Evolutionary conservation across 768 basidiomycete species (phyloP), one percentile per base, ranked within the genome.

Genomic region (Leucocoprinus sp.): DNA sequence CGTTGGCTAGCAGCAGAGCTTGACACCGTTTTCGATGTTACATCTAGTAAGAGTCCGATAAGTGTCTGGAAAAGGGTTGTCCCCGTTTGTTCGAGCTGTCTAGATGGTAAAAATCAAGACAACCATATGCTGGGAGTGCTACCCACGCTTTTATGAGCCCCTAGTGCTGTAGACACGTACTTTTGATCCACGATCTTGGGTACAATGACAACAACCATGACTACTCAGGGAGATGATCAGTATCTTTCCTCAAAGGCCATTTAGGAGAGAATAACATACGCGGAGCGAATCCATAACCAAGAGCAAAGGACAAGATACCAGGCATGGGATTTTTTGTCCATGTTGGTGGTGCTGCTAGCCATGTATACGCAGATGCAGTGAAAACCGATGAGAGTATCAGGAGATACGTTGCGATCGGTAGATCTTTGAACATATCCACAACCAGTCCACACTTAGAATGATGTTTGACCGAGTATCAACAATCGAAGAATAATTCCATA

Each of bases 81-180:
- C 1, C 84, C 84, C 2, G 80, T 77, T 59, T 84, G 79, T 57
- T 89, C 86, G 48, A 89, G 65, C 84, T 87, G 46, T 17, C 34
- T 12, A 7, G 4, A 21, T 37, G 8, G 6, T 37, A 7, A 19
- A 21, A 41, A 37, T 36, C 24, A 31, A 27, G 21, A 8, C 35
- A 2, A 19, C 36, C n/a, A 18, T 37, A 14, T 4, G 19, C 35
- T 8, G 1, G 31, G 26, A 3, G n/a, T n/a, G n/a, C 14, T 31
- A 63, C 80, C 50, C 63, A 86, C 86, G 57, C 80, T 78, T 59
- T 89, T 88, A 57, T 89, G 84, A 5, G 80, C 78, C 1, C 84
- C 86, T 0, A 89, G 67, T 4, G 83, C 84, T 1, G 87, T 88
- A 1, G 83, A 82, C 36, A 89, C 77, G 58, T 82, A 88, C 57